A percentile compares a stretch with the other conserved stretches of the same genome.
Evolutionary conservation across 75 land plant genomes (phyloP).

Genomic region (Selaginella tamariscina): DNA sequence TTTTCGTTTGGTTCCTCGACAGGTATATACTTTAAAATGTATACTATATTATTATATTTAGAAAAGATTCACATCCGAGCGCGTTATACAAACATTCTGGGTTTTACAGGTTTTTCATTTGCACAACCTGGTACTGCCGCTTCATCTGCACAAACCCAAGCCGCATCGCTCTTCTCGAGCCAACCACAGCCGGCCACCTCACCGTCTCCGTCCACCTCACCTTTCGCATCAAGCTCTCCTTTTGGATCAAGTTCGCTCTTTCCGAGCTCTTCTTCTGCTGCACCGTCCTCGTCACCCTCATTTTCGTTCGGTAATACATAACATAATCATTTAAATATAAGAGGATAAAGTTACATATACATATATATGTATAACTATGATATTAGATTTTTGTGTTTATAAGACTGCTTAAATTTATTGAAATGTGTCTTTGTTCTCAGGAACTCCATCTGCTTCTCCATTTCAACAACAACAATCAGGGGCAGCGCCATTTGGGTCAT

Average conservation of each 20-base stretch:
- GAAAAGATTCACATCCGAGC: too few species aligned
- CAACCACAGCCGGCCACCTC: conserved; percentile 13
- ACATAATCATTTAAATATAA: background rate
- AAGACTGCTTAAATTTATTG: too few species aligned
- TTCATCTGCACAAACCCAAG: background rate
- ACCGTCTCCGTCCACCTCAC: background rate
- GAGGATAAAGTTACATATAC: too few species aligned
- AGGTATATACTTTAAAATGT: too few species aligned
- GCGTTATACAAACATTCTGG: too few species aligned
- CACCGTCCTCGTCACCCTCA: conserved; percentile 13
- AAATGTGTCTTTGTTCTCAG: background rate
- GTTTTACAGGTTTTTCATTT: too few species aligned
- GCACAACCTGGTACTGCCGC: too few species aligned
- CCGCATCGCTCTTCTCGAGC: background rate
- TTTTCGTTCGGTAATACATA: conserved; percentile 8
- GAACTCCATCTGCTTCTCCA: conserved; percentile 10
- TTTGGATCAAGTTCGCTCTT: conserved; percentile 10
- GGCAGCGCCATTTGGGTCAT: conserved; percentile 5
- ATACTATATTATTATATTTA: too few species aligned
- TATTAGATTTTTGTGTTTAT: too few species aligned
- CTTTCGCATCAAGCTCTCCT: background rate
- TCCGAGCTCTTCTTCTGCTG: conserved; percentile 4
- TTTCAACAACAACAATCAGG: conserved; percentile 14
- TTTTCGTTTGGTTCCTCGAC: too few species aligned
- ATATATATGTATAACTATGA: too few species aligned